These are phyloP conservation scores for Botrytis paeoniae DNA, from an alignment of 2,329 filamentous ascomycete species.

Conservation along the genomic window DNA sequence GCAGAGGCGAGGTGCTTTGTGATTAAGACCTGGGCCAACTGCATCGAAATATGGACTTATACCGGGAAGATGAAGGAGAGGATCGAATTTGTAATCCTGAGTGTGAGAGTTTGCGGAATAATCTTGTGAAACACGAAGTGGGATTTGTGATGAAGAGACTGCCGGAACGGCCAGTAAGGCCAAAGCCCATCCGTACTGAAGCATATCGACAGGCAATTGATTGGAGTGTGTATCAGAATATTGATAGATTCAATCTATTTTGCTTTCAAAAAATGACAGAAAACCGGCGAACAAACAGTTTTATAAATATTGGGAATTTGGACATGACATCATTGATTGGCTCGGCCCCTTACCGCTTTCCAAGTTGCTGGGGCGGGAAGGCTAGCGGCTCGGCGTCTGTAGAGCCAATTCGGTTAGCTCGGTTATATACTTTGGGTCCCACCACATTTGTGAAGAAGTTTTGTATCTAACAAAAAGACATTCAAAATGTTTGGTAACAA, in stretches of 20 bases:
- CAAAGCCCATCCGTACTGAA: neutral
- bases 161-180: neutral
- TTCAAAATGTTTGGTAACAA: neutral
- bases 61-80: conserved; percentile 53
- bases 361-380: neutral
- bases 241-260: neutral
- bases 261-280: neutral
- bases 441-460: neutral
- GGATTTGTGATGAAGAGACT: conserved; percentile 14
- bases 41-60: conserved; percentile 57
- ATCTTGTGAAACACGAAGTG: conserved; percentile 18
- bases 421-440: neutral
- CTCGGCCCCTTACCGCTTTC: neutral
- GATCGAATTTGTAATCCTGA: conserved; percentile 48
- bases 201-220: neutral
- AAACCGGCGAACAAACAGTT: neutral
- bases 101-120: conserved; percentile 26
- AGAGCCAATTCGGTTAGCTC: neutral
- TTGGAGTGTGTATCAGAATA: neutral
- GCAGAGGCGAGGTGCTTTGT: conserved; percentile 40
- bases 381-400: neutral
- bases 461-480: neutral
- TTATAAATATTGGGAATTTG: neutral
- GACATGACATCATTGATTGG: conserved; percentile 15
- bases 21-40: conserved; percentile 34